Base-by-base conservation (phyloP, 495 filamentous ascomycete genomes). In the Aspergillus nanangensis region DNA sequence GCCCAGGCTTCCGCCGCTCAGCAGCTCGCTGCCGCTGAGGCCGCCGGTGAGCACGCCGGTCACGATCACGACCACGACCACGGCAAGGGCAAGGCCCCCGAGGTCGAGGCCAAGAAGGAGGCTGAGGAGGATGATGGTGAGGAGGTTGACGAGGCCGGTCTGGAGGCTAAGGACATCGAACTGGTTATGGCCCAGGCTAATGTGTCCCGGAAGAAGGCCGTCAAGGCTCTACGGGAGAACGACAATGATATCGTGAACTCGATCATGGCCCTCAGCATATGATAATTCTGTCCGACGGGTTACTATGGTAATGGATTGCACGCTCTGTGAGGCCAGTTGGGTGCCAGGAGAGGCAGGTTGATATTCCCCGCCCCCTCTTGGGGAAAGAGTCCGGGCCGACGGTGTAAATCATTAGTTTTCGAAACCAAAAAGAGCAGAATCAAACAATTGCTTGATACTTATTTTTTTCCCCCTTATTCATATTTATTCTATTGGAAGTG, bases 181-280 rank as follows among this genome's bases (percentile, higher is more conserved):
- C 77, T 99, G 25, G 93, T 99, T 64, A 97, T 97, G 90, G 88
- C 89, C 50, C 88, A 98, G 76, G 93, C 93, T 48, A 93, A 76
- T 60, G 93, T 99, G 44, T 93, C 87, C 50, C 77, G 93, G 62
- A 96, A 94, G 78, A 97, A 97, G 81, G 93, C 93, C 45, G 84
- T 97, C 76, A 97, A 96, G 74, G 94, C 94, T 22, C 77, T 99
- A 50, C 92, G 93, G 77, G 90, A 96, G 78, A 96, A 99, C 69
- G 90, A 96, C 72, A 95, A 96, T 60, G 94, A 99, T 69, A 97
- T 99, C 74, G 94, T 99, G 72, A 97, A 97, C 81, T 95, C 92
- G 47, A 98, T 98, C 75, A 98, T 98, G 93, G 90, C 92, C 55
- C 78, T 98, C 69, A 96, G 90, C 76, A 86, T 95, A 86, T 98